phyloP scores from a whole-genome alignment of 2,329 filamentous ascomycete genomes.

The Fusarium gaditjirri region DNA sequence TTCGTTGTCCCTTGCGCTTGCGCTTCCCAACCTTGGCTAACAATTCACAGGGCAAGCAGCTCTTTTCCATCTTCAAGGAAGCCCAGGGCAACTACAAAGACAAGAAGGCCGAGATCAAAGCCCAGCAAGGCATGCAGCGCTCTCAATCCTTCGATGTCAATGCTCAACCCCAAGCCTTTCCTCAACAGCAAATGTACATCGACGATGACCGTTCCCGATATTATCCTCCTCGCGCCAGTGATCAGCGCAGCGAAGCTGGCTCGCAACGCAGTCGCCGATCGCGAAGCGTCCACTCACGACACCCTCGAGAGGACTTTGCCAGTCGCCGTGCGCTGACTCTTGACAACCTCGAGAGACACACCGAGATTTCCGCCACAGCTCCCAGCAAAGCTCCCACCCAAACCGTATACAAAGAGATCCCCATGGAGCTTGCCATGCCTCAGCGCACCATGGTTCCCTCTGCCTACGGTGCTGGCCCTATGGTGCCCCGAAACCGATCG shows the following conservation, averaged over 20 bases:
- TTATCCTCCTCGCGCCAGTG: constrained; percentile 49
- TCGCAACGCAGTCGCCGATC: constrained; percentile 57
- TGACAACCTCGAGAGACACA: constrained; percentile 63
- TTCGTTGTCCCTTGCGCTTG: constrained; percentile 58
- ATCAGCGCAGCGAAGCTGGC: constrained; percentile 52
- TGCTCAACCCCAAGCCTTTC: constrained; percentile 24
- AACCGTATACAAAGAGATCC: constrained; percentile 52
- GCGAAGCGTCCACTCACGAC: constrained; percentile 47
- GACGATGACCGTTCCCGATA: constrained; percentile 50
- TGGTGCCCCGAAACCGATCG: constrained; percentile 53
- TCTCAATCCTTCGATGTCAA: constrained; percentile 68
- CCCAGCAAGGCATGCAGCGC: constrained; percentile 69
- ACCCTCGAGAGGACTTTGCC: constrained; percentile 47
- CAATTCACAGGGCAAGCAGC: constrained; percentile 80
- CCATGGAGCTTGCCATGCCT: constrained; percentile 53
- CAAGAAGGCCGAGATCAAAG: constrained; percentile 83
- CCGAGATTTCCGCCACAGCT: constrained; percentile 61
- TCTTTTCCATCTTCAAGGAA: constrained; percentile 91
- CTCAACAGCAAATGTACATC: constrained; percentile 22
- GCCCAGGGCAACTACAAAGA: constrained; percentile 89
- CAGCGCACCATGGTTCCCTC: constrained; percentile 43
- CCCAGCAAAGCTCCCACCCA: constrained; percentile 57
- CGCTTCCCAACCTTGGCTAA: constrained; percentile 15
- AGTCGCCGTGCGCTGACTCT: constrained; percentile 59
- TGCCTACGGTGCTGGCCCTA: constrained; percentile 38